Evolutionary conservation across 2,329 filamentous ascomycete species (phyloP), one percentile per base, ranked within the genome.

Genomic region (Rosellinia necatrix): DNA sequence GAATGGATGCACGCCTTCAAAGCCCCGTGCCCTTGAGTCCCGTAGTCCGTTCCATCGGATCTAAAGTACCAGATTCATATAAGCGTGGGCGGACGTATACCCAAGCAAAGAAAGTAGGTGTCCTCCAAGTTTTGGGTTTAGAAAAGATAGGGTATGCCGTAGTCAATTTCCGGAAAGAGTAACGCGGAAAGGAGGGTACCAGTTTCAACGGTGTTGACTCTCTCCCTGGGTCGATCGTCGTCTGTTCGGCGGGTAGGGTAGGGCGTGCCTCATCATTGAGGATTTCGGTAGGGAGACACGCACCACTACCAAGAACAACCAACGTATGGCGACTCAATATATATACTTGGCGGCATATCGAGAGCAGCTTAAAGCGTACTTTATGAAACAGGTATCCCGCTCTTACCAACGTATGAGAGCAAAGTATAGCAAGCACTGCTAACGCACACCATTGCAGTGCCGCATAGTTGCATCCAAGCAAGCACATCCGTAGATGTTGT

Each of bases 161-260:
- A 24, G 41, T 49, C 29, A 15, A 42, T 37, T 41, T 34, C 43
- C 50, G 9, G 25, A 52, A 44, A 25, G 24, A 37, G 44, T 42
- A 57, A 41, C 32, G 43, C 42, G 44, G 27, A 42, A 43, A 25
- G 30, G 42, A 56, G 34, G 42, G 44, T 53, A 42, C 34, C 24
- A 48, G 49, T 51, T 42, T 21, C 29, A 41, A 47, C 34, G 41
- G 35, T 17, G 32, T 32, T 41, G 21, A n/a, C n/a, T n/a, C 17
- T 44, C 41, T 24, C 46, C 27, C 49, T 43, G 42, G 29, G 22
- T 38, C 17, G 44, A 38, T 19, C 27, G 38, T 30, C 19, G 4
- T 48, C 34, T 19, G 21, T 30, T 60, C 38, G 53, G 37, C 38
- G 30, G 21, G 32, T 41, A 47, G 32, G 29, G 40, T 40, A 41